Evolutionary conservation across 2,329 filamentous ascomycete genomes (phyloP), one percentile per base, ranked within the genome.

Genomic region (Nothophoma quercina): DNA sequence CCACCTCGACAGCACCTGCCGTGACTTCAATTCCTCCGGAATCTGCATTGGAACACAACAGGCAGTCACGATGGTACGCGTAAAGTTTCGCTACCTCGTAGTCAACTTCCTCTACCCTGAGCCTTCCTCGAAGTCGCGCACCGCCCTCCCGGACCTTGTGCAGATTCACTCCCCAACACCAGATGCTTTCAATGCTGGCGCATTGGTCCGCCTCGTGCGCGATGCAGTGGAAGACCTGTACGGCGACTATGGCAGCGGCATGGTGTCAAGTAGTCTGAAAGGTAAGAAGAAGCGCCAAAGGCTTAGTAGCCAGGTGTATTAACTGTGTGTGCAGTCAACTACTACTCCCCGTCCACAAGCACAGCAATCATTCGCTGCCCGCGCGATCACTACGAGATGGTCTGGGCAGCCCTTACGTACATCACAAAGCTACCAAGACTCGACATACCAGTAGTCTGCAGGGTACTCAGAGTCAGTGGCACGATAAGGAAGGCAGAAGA

Each of bases 11-110:
- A 15, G 15, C 10, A 28, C 18, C 7, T 19, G 23, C 12, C 36
- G 22, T 23, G 32, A 16, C 16, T 18, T 9, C 16, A 16, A 16
- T 15, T 19, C 4, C 34, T 38, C 34, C 34, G 15, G 7, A 23
- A 38, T 13, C 5, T 1, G n/a, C n/a, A 16, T 28, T 15, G 15
- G 22, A 39, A 42, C 32, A 19, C 7, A 25, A 8, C 4, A 23
- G 8, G 7, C 21, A 15, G 7, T 16, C 33, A 29, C 32, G 7
- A 97, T 99, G 95, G 95, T 99, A 55, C 91, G 95, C 70, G 85
- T 98, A 63, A 99, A 99, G 77, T 89, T 96, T 75, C 88, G 95
- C 67, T 99, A 99, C 74, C 84, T 99, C 15, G 86, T 98, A n/a
- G 85, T 98, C 57, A 91, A 96, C 71, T 92, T 98, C 61, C 82